Evolutionary conservation across 768 basidiomycete species (phyloP).

Genomic region (Rhodotorula diobovata): DNA sequence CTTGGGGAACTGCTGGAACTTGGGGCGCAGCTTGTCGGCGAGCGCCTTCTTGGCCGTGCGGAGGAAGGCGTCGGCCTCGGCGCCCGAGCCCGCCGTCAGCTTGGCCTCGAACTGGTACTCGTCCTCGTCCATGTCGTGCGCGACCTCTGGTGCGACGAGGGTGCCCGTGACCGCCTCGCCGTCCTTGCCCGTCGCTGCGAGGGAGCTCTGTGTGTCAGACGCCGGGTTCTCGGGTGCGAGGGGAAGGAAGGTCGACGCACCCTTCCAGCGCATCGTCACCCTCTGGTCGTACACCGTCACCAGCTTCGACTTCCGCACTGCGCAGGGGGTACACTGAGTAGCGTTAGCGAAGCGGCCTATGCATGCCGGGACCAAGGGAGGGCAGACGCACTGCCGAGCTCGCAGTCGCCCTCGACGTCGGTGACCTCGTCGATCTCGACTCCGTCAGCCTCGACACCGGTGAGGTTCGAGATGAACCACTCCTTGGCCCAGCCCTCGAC

Average conservation of each 20-base stretch:
- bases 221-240: too few species aligned
- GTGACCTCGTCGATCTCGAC: constrained; percentile 31
- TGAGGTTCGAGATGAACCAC: constrained; percentile 31
- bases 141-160: constrained; percentile 33
- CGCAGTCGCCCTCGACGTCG: constrained; percentile 40
- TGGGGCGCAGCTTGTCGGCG: constrained; percentile 36
- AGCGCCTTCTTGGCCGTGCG: constrained; percentile 37
- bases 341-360: background rate
- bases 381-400: constrained; percentile 27
- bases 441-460: constrained; percentile 25
- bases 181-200: background rate
- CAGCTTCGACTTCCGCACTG: constrained; percentile 30
- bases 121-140: constrained; percentile 44
- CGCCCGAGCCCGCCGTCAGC: constrained; percentile 22
- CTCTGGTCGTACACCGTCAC: constrained; percentile 43
- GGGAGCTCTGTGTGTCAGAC: background rate
- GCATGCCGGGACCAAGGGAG: too few species aligned
- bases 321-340: background rate
- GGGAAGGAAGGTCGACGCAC: background rate
- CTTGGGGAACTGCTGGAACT: constrained; percentile 43
- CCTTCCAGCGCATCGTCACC: constrained; percentile 26
- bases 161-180: constrained; percentile 7
- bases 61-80: constrained; percentile 39
- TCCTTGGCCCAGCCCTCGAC: constrained; percentile 39
- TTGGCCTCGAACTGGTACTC: constrained; percentile 41